Conservation (phyloP, 352 stramenopile species). For the Globisporangium carolinianum region DNA sequence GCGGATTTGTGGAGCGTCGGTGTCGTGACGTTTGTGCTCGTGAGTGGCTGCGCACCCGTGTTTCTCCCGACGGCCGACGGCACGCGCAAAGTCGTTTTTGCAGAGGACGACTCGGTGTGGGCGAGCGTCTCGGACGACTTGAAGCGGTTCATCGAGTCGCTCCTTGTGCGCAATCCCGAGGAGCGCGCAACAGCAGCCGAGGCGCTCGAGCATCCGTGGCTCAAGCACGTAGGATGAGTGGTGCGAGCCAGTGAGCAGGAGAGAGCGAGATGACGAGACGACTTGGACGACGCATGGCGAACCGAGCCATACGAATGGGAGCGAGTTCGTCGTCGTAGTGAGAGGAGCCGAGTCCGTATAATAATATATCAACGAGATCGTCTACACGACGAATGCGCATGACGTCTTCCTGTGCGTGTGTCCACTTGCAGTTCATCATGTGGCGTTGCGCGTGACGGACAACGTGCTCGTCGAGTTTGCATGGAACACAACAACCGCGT, state of each 20-base stretch:
- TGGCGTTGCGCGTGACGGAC: too few relatives aligned
- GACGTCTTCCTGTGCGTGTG: too few relatives aligned
- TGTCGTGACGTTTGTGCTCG: conserved; percentile 87
- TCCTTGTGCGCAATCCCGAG: conserved; percentile 74
- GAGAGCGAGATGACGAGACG: not conserved
- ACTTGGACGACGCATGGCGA: not conserved
- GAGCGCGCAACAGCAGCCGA: conserved; percentile 60
- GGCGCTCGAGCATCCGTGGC: conserved; percentile 69
- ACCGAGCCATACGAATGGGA: too few relatives aligned
- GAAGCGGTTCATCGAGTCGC: conserved; percentile 64
- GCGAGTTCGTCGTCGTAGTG: too few relatives aligned
- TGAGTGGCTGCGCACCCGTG: conserved; percentile 74
- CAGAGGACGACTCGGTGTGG: conserved; percentile 71
- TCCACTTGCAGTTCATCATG: too few relatives aligned
- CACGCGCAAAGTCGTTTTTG: conserved; percentile 70
- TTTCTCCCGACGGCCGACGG: conserved; percentile 57
- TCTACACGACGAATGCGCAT: too few relatives aligned
- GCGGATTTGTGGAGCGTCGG: conserved; percentile 92
- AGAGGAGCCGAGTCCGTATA: too few relatives aligned
- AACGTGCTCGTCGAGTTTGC: too few relatives aligned
- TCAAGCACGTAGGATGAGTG: conserved; percentile 10
- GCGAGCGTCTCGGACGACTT: conserved; percentile 40
- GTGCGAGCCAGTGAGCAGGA: not conserved
- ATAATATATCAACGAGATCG: too few relatives aligned
- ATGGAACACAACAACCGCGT: too few relatives aligned